A percentile compares a stretch with the other conserved stretches of the same genome.
Evolutionary conservation across 1,284 basidiomycete genomes (phyloP).

Genomic region (Paramarasmius palmivorus): DNA sequence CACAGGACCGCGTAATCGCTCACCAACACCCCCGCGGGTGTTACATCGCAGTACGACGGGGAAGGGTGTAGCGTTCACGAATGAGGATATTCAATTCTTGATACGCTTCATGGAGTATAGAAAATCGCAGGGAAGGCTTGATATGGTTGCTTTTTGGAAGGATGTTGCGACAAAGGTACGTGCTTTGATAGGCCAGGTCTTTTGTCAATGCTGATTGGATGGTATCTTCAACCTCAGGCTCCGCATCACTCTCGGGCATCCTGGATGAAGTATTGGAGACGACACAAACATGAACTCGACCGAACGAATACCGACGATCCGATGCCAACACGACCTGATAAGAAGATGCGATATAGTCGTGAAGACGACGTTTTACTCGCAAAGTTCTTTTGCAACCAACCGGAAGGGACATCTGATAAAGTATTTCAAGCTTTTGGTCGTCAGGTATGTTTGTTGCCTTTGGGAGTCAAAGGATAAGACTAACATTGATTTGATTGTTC

Average conservation of each 20-base stretch:
- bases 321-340: conserved; percentile 72
- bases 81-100: conserved; percentile 74
- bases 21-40: conserved; percentile 75
- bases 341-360: conserved; percentile 80
- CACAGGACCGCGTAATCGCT: conserved; percentile 49
- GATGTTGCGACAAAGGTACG: conserved; percentile 73
- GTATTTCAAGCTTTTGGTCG: conserved; percentile 77
- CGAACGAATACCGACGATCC: conserved; percentile 56
- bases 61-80: conserved; percentile 82
- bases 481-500: background rate
- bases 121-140: conserved; percentile 66
- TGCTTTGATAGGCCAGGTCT: conserved; percentile 5
- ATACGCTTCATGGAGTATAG: conserved; percentile 74
- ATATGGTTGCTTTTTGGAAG: conserved; percentile 85
- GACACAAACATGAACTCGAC: conserved; percentile 79
- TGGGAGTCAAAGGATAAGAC: conserved; percentile 1
- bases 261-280: conserved; percentile 87
- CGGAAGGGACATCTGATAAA: conserved; percentile 77
- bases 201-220: background rate
- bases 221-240: conserved; percentile 46
- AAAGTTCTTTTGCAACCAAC: conserved; percentile 64
- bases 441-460: conserved; percentile 40
- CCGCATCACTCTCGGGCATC: conserved; percentile 85
- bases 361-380: conserved; percentile 77
- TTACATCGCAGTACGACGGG: conserved; percentile 80